Evolutionary conservation across 1,284 basidiomycete genomes (phyloP), one percentile per base, ranked within the genome.

Genomic region (Marasmius sp.): DNA sequence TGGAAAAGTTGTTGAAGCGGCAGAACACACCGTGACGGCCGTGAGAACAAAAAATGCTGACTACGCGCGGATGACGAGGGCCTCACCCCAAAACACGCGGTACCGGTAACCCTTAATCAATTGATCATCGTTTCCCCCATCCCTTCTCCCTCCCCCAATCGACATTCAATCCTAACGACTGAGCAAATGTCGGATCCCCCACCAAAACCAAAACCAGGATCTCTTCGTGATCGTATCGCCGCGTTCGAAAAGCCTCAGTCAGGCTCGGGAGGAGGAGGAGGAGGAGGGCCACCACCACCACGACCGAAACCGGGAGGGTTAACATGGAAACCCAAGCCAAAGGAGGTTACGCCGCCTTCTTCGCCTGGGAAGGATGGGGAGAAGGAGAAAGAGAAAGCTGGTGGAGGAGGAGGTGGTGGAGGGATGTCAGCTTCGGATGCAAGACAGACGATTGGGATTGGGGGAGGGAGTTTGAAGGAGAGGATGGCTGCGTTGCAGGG

Each of bases 401-500:
- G 64, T 14, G 74, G 69, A 22, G 80, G 82, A n/a, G n/a, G n/a
- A n/a, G n/a, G n/a, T 43, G 41, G 64, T 14, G 74, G 69, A 22
- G 80, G 82, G 0, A 91, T 95, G 89, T 92, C 89, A 27, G 91
- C 92, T 6, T 85, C 85, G 20, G 94, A 96, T 78, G 94, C 93
- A 37, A 87, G 90, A 72, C 88, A 88, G 69, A 89, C 89, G 67
- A 93, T 94, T 71, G 81, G 81, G 36, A 81, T 81, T 50, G 89
- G 83, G 5, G 89, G 27, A 27, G 27, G 85, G 4, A 92, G 91
- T 63, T 77, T 97, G 66, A 94, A 89, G 77, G 95, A 96, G 66
- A 87, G 95, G 49, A 97, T 97, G 93, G 94, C 94, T 33, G 93
- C 94, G 2, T 78, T 97, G 39, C 89, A 94, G 70, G 92, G 91